A percentile compares a stretch with the other conserved stretches of the same genome.
These are phyloP conservation scores for Arthrobotrys musiformis DNA, from an alignment of 2,329 filamentous ascomycete genomes.

Conservation along the genomic window DNA sequence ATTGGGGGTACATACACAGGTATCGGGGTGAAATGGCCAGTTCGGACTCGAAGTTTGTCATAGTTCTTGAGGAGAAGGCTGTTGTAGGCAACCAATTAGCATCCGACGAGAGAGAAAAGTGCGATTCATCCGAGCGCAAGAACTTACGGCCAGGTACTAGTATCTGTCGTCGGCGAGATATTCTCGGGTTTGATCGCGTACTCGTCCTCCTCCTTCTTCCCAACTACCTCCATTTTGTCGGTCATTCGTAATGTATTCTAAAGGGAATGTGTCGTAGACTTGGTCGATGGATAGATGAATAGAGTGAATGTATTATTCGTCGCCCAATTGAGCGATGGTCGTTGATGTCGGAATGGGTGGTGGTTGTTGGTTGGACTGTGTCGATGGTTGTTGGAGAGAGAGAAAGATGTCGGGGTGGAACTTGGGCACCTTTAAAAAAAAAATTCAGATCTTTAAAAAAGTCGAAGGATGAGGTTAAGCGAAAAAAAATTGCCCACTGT, in stretches of 20 bases:
- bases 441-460: slow-evolving; percentile 38
- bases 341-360: neutral
- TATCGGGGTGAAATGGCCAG: slow-evolving; percentile 96
- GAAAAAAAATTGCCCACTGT: slow-evolving; percentile 51
- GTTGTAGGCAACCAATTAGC: slow-evolving; percentile 4
- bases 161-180: slow-evolving; percentile 79
- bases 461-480: slow-evolving; percentile 33
- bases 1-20: slow-evolving; percentile 64
- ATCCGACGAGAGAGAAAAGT: neutral
- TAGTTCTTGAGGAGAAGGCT: slow-evolving; percentile 91
- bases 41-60: slow-evolving; percentile 89
- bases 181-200: slow-evolving; percentile 94
- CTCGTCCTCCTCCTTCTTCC: slow-evolving; percentile 70
- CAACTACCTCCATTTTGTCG: slow-evolving; percentile 65
- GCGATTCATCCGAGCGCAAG: neutral
- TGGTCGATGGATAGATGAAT: too few species aligned
- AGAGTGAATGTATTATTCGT: neutral
- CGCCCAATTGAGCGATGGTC: slow-evolving; percentile 34
- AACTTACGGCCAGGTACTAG: slow-evolving; percentile 77
- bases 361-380: neutral
- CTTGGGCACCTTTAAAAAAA: slow-evolving; percentile 17
- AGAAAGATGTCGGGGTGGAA: neutral
- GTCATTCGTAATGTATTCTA: slow-evolving; percentile 41
- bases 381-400: neutral
- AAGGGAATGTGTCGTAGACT: neutral